A percentile compares a stretch with the other conserved stretches of the same genome.
These are phyloP conservation scores for Westerdykella sp. DNA, from an alignment of 2,329 filamentous ascomycete species.

Conservation along the genomic window DNA sequence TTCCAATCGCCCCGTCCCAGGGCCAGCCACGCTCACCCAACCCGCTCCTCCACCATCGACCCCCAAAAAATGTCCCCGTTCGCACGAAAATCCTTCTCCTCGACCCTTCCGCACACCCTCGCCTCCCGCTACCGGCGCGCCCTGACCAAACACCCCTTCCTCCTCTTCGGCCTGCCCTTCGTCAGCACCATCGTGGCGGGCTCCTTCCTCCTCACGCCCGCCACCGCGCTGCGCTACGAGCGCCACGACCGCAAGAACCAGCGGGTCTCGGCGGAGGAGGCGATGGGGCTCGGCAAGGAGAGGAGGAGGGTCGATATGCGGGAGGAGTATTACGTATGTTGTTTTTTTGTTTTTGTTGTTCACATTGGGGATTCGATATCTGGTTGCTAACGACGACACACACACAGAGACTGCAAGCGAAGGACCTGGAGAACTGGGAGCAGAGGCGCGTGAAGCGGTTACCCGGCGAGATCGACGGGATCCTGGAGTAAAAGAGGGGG, in stretches of 20 bases:
- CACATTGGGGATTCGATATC: too few species aligned
- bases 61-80: slow-evolving; percentile 55
- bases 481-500: slow-evolving; percentile 43
- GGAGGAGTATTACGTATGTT: slow-evolving; percentile 79
- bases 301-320: slow-evolving; percentile 69
- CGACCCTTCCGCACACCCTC: slow-evolving; percentile 54
- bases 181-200: slow-evolving; percentile 82
- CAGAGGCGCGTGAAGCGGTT: slow-evolving; percentile 89
- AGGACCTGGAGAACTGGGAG: slow-evolving; percentile 94
- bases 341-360: neutral
- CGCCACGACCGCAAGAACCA: slow-evolving; percentile 83
- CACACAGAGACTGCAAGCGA: slow-evolving; percentile 67
- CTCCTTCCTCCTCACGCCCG: slow-evolving; percentile 90
- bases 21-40: too few species aligned
- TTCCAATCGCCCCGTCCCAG: too few species aligned
- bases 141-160: slow-evolving; percentile 75
- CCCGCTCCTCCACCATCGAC: neutral
- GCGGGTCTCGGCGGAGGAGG: slow-evolving; percentile 78
- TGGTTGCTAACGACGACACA: slow-evolving; percentile 12
- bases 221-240: slow-evolving; percentile 90
- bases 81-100: slow-evolving; percentile 52
- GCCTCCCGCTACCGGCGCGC: slow-evolving; percentile 69
- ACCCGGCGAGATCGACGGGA: slow-evolving; percentile 82
- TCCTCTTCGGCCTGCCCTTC: slow-evolving; percentile 91
- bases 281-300: slow-evolving; percentile 69